These are phyloP conservation scores for Parathielavia hyrcaniae DNA, from an alignment of 495 filamentous ascomycete genomes.

Conservation along the genomic window DNA sequence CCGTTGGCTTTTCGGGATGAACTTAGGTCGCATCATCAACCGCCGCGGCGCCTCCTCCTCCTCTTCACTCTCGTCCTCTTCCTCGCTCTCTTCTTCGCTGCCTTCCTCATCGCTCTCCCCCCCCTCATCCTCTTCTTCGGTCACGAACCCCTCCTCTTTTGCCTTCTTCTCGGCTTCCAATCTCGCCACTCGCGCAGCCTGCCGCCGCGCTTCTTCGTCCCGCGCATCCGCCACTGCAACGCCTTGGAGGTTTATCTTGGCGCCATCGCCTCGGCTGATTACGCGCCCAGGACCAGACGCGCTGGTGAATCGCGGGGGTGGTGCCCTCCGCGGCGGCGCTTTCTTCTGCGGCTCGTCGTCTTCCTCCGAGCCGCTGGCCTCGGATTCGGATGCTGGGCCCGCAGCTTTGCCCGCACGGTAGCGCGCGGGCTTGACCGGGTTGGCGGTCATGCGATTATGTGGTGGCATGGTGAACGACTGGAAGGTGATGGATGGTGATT, in stretches of 20 bases:
- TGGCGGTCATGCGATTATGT: slow-evolving; percentile 84
- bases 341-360: slow-evolving; percentile 28
- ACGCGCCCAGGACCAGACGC: slow-evolving; percentile 44
- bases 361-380: slow-evolving; percentile 48
- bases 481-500: neutral
- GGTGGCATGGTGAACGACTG: slow-evolving; percentile 58
- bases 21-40: slow-evolving; percentile 78
- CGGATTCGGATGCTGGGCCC: slow-evolving; percentile 53
- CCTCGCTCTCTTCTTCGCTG: slow-evolving; percentile 40
- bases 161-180: slow-evolving; percentile 43
- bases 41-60: slow-evolving; percentile 65
- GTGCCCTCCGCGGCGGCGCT: slow-evolving; percentile 37
- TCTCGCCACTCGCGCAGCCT: slow-evolving; percentile 38
- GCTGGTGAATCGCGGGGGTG: slow-evolving; percentile 54
- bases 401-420: slow-evolving; percentile 81
- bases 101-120: slow-evolving; percentile 42
- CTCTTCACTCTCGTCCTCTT: slow-evolving; percentile 45
- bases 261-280: slow-evolving; percentile 55
- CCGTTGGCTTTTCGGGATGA: slow-evolving; percentile 79
- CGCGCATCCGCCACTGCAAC: slow-evolving; percentile 38
- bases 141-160: slow-evolving; percentile 71
- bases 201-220: slow-evolving; percentile 43
- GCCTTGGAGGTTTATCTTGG: slow-evolving; percentile 61
- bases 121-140: slow-evolving; percentile 47
- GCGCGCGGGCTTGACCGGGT: slow-evolving; percentile 73